Evolutionary conservation across 2,329 filamentous ascomycete species (phyloP).

Genomic region (Arthrocladium fulminans): DNA sequence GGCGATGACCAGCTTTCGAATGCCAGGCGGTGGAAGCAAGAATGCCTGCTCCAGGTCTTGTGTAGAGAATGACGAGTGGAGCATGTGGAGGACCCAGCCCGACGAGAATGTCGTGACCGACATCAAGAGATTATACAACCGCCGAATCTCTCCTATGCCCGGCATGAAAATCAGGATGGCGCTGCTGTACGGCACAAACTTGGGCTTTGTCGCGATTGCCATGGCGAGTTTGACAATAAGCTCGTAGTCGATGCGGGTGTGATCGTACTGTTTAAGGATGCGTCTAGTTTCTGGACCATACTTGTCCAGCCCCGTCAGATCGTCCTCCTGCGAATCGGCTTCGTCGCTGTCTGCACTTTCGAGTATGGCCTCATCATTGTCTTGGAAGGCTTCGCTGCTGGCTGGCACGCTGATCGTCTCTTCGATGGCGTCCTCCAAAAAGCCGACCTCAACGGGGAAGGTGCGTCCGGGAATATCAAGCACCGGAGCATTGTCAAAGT

Average conservation of each 20-base stretch:
- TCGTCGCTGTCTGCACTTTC: slow-evolving; percentile 41
- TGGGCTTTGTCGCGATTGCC: slow-evolving; percentile 60
- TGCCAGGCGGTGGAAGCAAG: slow-evolving; percentile 67
- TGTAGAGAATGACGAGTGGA: slow-evolving; percentile 91
- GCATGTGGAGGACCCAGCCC: slow-evolving; percentile 75
- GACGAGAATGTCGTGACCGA: slow-evolving; percentile 66
- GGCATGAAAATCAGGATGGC: slow-evolving; percentile 92
- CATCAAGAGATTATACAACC: slow-evolving; percentile 74
- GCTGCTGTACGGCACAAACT: slow-evolving; percentile 66
- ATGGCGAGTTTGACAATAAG: slow-evolving; percentile 72
- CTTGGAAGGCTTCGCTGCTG: slow-evolving; percentile 29
- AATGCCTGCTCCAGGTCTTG: slow-evolving; percentile 96
- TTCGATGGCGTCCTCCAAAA: slow-evolving; percentile 87
- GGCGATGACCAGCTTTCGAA: slow-evolving; percentile 86
- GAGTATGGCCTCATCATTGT: slow-evolving; percentile 29
- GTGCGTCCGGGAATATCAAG: slow-evolving; percentile 87
- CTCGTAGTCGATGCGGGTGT: slow-evolving; percentile 85
- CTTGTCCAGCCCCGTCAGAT: slow-evolving; percentile 26
- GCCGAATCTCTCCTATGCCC: slow-evolving; percentile 84
- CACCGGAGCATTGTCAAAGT: slow-evolving; percentile 71
- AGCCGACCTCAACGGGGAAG: slow-evolving; percentile 81
- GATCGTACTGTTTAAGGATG: slow-evolving; percentile 69
- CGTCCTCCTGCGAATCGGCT: slow-evolving; percentile 18
- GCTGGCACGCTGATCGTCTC: slow-evolving; percentile 68
- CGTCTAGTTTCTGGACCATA: slow-evolving; percentile 71